Evolutionary conservation across 805 yeast species (phyloP), one percentile per base, ranked within the genome.

Genomic region (Metschnikowia amazonensis): DNA sequence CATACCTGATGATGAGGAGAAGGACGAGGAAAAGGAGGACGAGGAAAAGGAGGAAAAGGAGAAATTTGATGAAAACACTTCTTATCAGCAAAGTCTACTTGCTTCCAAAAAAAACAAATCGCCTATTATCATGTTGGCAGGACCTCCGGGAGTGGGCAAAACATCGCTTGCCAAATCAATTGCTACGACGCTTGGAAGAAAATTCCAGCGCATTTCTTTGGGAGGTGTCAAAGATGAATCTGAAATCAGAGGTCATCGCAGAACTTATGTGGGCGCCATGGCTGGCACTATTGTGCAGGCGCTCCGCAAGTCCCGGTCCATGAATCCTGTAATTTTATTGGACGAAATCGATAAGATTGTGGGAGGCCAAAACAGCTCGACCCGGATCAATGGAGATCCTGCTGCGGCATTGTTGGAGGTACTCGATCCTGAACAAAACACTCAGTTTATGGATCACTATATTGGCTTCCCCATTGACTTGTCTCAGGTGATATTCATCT

Each of bases 81-180:
- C 36, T 4, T 34, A 30, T 7, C 40, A 44, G 9, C 46, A 41
- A n/a, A 42, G 48, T 1, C 38, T 49, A 8, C 47, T 60, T 24
- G 63, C 65, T 13, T 58, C 67, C 1, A 65, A 61, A 36, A 59
- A 61, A 44, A 70, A 70, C 50, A 74, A 70, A 57, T 78, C 95
- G 1, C 96, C 96, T 5, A 88, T 89, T 36, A 64, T 89, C 34
- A 71, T 89, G 63, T 74, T 89, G 46, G 88, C 87, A 5, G 97
- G 96, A 0, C 96, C 96, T 9, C 97, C 96, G 0, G 97, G 97
- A 30, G 94, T 88, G 11, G 97, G 97, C 24, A 89, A 89, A 62
- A 89, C 97, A 0, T 84, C 94, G 1, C 70, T 89, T 46, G 96
- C 96, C 4, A 81, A 81, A 58, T 85, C 95, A 0, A 79, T 89